Percentiles rank a stretch among this genome's conserved stretches.
Evolutionary conservation across 257 asterid species (phyloP).

Genomic region (Catharanthus roseus): DNA sequence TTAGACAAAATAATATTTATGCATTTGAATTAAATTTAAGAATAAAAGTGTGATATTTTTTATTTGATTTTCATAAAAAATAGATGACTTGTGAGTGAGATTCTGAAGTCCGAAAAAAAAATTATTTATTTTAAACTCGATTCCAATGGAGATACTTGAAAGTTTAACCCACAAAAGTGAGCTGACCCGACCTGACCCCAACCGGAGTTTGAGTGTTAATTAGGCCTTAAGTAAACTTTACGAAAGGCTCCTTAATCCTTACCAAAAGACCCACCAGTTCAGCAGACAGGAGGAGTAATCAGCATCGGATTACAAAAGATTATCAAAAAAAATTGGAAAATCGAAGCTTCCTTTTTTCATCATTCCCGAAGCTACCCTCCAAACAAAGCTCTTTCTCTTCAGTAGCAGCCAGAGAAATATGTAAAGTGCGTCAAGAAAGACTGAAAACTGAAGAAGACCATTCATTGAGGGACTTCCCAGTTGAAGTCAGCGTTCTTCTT

Average conservation of each 20-base stretch:
- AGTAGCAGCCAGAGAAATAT: slow-evolving; percentile 1
- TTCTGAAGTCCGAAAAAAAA: too few species aligned
- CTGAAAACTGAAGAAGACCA: not conserved
- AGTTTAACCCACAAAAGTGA: too few species aligned
- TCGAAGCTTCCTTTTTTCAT: not conserved
- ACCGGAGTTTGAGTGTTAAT: not conserved
- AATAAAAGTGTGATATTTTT: too few species aligned
- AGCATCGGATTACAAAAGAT: not conserved
- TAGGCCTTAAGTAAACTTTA: not conserved
- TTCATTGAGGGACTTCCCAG: not conserved
- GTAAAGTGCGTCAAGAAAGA: slow-evolving; percentile 12
- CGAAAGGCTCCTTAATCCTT: not conserved
- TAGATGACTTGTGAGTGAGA: too few species aligned
- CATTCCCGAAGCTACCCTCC: slow-evolving; percentile 19
- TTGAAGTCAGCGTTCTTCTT: slow-evolving; percentile 33
- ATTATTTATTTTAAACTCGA: too few species aligned
- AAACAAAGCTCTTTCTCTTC: not conserved
- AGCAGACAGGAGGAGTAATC: not conserved
- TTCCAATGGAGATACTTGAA: too few species aligned
- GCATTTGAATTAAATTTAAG: too few species aligned
- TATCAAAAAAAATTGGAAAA: not conserved
- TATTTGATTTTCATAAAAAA: too few species aligned
- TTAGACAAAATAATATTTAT: too few species aligned
- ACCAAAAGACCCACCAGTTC: not conserved
- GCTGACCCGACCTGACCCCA: not conserved